These are phyloP conservation scores for Melaleuca alternifolia DNA, from an alignment of 345 rosid species.

Conservation along the genomic window DNA sequence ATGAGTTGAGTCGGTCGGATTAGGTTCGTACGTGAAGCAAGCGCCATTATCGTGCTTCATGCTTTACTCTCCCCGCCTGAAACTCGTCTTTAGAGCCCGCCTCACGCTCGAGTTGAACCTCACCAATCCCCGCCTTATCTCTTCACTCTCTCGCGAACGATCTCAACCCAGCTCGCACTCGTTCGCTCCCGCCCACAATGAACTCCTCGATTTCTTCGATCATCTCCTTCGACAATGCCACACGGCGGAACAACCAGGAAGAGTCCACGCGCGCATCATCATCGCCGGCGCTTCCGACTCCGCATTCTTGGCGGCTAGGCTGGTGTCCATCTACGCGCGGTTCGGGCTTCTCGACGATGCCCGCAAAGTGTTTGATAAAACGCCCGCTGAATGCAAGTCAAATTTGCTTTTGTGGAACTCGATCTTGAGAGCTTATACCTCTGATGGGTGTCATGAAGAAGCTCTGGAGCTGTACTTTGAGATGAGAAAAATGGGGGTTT, in stretches of 20 bases:
- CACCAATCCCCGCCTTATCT: not conserved
- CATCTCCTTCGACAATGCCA: constrained; percentile 27
- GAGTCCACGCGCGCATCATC: constrained; percentile 32
- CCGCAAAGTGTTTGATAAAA: constrained; percentile 32
- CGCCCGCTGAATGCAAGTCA: constrained; percentile 14
- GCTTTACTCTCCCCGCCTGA: not conserved
- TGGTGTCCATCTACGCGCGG: constrained; percentile 36
- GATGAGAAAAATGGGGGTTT: constrained; percentile 40
- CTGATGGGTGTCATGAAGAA: constrained; percentile 23
- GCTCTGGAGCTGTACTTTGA: constrained; percentile 29
- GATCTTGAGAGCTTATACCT: constrained; percentile 37
- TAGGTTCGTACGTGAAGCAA: not conserved
- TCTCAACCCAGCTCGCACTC: not conserved
- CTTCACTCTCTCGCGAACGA: too few species aligned
- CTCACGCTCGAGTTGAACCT: not conserved
- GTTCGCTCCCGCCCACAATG: constrained; percentile 1
- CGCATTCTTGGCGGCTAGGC: constrained; percentile 47
- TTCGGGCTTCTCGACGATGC: constrained; percentile 32
- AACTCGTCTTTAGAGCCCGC: not conserved
- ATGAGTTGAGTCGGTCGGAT: not conserved
- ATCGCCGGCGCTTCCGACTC: constrained; percentile 17
- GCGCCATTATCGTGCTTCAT: not conserved
- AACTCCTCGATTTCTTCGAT: constrained; percentile 17
- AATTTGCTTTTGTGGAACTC: constrained; percentile 49
- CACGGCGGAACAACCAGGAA: constrained; percentile 18